Base-by-base conservation (phyloP, 345 rosid genomes). In the Iberis pinnata region DNA sequence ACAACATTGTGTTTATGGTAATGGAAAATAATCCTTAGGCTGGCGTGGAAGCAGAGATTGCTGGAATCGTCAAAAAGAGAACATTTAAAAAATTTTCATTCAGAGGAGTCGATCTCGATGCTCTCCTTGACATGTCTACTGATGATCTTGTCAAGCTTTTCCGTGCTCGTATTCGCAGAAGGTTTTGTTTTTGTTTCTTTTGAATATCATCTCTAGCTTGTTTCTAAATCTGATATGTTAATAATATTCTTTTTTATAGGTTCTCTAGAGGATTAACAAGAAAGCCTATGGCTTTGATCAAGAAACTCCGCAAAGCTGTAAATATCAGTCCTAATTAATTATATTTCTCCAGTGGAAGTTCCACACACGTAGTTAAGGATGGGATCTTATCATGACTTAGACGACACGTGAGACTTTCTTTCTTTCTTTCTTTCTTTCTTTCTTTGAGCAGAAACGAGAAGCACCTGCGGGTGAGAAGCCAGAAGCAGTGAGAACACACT, bases 391-490 rank as follows among this genome's bases (percentile, higher is more conserved):
- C n/a, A n/a, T n/a, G n/a, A n/a, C n/a, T 29, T 6, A 29, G 10
- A 29, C 33, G 25, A n/a, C n/a, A n/a, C n/a, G n/a, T 49, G 9
- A n/a, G 5, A 9, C 26, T 43, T 53, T 31, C 0, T 40, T 4
- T 16, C 25, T n/a, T n/a, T n/a, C n/a, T n/a, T n/a, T n/a, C n/a
- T n/a, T n/a, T n/a, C n/a, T n/a, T n/a, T n/a, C n/a, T n/a, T n/a
- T n/a, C n/a, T n/a, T n/a, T n/a, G n/a, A n/a, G 29, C 8, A 80
- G 89, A 83, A 83, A 76, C 54, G 75, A 53, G 82, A 80, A 11
- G 86, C 89, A 7, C 80, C 80, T n/a, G 72, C 82, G 1, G 86
- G 85, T 22, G 86, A 82, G 77, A 82, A 82, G 68, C 89, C 81
- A 7, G 86, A 80, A 56, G 69, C 78, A 16, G 88, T 75, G 32